phyloP scores from a whole-genome alignment of 352 stramenopile species.

The Pythium brassicae region DNA sequence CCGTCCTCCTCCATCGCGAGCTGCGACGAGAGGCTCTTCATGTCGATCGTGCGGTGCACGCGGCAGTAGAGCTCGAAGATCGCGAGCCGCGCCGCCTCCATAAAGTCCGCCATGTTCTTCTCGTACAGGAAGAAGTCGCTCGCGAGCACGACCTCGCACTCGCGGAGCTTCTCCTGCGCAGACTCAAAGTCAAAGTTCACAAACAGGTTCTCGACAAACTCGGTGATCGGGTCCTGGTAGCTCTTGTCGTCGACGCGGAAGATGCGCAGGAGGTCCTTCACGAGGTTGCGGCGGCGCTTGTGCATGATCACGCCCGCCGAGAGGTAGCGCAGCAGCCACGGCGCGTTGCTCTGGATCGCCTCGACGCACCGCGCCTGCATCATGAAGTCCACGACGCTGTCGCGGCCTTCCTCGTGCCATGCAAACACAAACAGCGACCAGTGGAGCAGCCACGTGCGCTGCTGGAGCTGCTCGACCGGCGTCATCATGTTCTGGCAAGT shows the following conservation, averaged over 20 bases:
- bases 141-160: slow-evolving; percentile 94
- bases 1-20: slow-evolving; percentile 94
- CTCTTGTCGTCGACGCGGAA: slow-evolving; percentile 88
- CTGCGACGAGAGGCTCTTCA: slow-evolving; percentile 95
- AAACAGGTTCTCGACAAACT: slow-evolving; percentile 98
- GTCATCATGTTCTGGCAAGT: slow-evolving; percentile 52
- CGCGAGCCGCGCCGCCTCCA: slow-evolving; percentile 96
- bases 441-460: slow-evolving; percentile 98
- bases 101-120: slow-evolving; percentile 97
- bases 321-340: slow-evolving; percentile 97
- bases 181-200: slow-evolving; percentile 99
- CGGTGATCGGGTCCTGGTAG: slow-evolving; percentile 79
- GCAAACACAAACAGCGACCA: slow-evolving; percentile 97
- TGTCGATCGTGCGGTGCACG: slow-evolving; percentile 99
- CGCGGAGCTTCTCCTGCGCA: slow-evolving; percentile 90
- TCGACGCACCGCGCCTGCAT: slow-evolving; percentile 90
- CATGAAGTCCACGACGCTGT: slow-evolving; percentile 98
- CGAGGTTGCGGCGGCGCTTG: slow-evolving; percentile 91
- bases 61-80: slow-evolving; percentile 99
- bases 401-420: slow-evolving; percentile 91
- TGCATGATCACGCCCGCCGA: slow-evolving; percentile 97
- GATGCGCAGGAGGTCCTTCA: slow-evolving; percentile 95
- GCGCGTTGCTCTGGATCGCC: slow-evolving; percentile 98
- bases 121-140: slow-evolving; percentile 98
- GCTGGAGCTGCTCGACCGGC: slow-evolving; percentile 93